phyloP scores from a whole-genome alignment of 1,284 basidiomycete genomes.

The Pseudozyma flocculosa region DNA sequence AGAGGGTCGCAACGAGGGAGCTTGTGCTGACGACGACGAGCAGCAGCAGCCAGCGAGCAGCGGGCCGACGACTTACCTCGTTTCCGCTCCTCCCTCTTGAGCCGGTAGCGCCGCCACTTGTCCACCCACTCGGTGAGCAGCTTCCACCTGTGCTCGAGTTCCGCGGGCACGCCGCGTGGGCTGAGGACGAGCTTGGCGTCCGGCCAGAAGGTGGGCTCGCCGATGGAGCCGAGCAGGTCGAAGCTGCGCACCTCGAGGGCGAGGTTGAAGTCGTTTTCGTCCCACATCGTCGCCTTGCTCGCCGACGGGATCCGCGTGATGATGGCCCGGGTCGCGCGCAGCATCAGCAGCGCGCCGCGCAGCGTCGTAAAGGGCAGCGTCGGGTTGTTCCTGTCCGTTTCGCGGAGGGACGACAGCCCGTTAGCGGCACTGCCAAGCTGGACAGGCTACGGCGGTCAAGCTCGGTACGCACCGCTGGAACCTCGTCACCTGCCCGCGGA shows the following conservation, averaged over 20 bases:
- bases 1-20: too few species aligned
- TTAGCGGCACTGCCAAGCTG: too few species aligned
- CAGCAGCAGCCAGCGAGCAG: too few species aligned
- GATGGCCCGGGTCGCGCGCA: slow-evolving; percentile 9
- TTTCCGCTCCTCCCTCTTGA: neutral
- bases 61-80: too few species aligned
- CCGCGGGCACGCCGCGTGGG: slow-evolving; percentile 5
- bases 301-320: slow-evolving; percentile 3
- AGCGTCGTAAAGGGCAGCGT: slow-evolving; percentile 17
- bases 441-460: too few species aligned
- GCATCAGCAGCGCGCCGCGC: slow-evolving; percentile 19
- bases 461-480: slow-evolving; percentile 7
- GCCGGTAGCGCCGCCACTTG: slow-evolving; percentile 8
- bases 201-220: slow-evolving; percentile 19
- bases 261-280: slow-evolving; percentile 10
- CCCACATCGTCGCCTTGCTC: slow-evolving; percentile 1
- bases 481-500: neutral
- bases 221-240: slow-evolving; percentile 14
- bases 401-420: too few species aligned
- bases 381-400: neutral
- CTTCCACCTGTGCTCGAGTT: neutral
- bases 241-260: slow-evolving; percentile 21
- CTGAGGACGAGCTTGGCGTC: slow-evolving; percentile 18
- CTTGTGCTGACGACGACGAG: too few species aligned
- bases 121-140: slow-evolving; percentile 10